Percentiles rank a stretch among this genome's conserved stretches.
These are phyloP conservation scores for Wickerhamomyces sp. DNA, from an alignment of 1,139 yeast species.

Conservation along the genomic window DNA sequence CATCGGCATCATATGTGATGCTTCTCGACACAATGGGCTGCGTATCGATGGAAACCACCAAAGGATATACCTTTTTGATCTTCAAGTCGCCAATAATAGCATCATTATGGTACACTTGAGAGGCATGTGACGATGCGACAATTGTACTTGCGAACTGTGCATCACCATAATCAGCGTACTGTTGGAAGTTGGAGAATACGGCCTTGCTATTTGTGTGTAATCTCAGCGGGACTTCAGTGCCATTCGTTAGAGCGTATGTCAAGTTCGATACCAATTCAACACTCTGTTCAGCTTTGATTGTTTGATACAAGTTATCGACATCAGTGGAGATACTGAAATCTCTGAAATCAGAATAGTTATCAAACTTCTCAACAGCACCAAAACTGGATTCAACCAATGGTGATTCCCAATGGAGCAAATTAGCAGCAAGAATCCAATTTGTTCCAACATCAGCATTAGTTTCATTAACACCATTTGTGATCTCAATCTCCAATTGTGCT, in stretches of 20 bases:
- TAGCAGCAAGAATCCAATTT: constrained; percentile 72
- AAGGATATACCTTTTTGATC: constrained; percentile 13
- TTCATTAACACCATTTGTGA: constrained; percentile 59
- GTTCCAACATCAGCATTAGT: constrained; percentile 43
- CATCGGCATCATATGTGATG: constrained; percentile 13
- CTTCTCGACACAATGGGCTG: constrained; percentile 13
- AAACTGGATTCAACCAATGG: constrained; percentile 31
- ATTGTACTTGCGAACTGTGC: constrained; percentile 13
- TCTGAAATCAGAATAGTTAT: constrained; percentile 21
- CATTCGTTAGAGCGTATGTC: constrained; percentile 16
- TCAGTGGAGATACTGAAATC: constrained; percentile 6
- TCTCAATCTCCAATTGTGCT: constrained; percentile 36
- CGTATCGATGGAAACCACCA: constrained; percentile 8
- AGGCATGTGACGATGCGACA: constrained; percentile 10
- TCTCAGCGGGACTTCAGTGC: constrained; percentile 15
- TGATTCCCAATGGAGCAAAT: constrained; percentile 57
- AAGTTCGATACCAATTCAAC: constrained; percentile 12
- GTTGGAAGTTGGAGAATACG: constrained; percentile 14
- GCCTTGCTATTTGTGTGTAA: constrained; percentile 11
- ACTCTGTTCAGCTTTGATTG: constrained; percentile 9
- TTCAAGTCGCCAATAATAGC: constrained; percentile 6
- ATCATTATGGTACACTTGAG: constrained; percentile 8
- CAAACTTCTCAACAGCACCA: constrained; percentile 34
- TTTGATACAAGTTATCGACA: constrained; percentile 16
- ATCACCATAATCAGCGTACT: constrained; percentile 18